Conservation (phyloP, 1,284 basidiomycete genomes). For the Heterobasidion parviporum region DNA sequence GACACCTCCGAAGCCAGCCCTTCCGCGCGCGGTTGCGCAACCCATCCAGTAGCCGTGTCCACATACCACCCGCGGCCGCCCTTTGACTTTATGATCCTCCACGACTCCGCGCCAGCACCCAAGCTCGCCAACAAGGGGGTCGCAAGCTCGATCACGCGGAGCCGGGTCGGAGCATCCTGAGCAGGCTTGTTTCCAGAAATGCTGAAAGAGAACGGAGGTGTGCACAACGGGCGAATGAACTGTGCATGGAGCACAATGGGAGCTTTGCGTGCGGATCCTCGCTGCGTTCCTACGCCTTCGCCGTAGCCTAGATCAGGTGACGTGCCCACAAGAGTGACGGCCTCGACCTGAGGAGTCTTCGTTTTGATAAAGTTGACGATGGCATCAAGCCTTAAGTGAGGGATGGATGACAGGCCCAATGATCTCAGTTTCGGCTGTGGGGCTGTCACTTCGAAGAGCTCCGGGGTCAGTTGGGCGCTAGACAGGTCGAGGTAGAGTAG, state of each 20-base stretch:
- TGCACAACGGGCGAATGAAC: constrained; percentile 73
- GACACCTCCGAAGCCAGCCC: constrained; percentile 4
- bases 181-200: constrained; percentile 21
- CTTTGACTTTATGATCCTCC: constrained; percentile 86
- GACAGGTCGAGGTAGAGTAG: constrained; percentile 89
- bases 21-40: constrained; percentile 25
- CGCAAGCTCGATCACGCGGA: constrained; percentile 86
- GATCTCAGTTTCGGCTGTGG: constrained; percentile 77
- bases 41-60: constrained; percentile 80
- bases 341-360: constrained; percentile 75
- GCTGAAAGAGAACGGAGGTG: constrained; percentile 69
- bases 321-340: constrained; percentile 78
- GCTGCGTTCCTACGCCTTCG: constrained; percentile 4
- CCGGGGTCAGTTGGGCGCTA: constrained; percentile 65
- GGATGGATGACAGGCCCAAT: constrained; percentile 83
- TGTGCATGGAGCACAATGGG: constrained; percentile 59
- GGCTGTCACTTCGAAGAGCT: constrained; percentile 48
- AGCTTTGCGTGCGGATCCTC: constrained; percentile 43
- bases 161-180: constrained; percentile 53
- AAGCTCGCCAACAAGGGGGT: constrained; percentile 66
- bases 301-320: constrained; percentile 67
- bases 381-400: constrained; percentile 57
- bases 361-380: constrained; percentile 65
- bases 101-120: constrained; percentile 70
- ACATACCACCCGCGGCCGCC: constrained; percentile 96